phyloP scores from a whole-genome alignment of 2,329 filamentous ascomycete species.

The Chaetothyriales sp. region DNA sequence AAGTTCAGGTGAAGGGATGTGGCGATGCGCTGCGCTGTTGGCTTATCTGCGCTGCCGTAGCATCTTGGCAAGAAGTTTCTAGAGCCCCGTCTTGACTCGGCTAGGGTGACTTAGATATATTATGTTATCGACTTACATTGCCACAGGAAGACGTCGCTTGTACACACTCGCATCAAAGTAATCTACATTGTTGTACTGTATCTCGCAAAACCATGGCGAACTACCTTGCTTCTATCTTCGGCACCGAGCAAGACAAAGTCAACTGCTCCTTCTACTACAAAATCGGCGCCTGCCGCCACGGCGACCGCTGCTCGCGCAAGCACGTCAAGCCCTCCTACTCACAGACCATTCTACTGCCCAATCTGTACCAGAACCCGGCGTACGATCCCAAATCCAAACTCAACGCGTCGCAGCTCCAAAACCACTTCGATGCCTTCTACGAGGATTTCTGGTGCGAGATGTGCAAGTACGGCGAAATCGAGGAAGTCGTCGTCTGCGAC shows the following conservation, averaged over 20 bases:
- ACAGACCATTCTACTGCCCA: constrained; percentile 94
- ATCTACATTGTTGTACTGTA: not conserved
- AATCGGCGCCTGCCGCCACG: constrained; percentile 96
- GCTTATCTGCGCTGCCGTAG: not conserved
- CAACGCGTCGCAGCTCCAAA: constrained; percentile 90
- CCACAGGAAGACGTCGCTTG: not conserved
- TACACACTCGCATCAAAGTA: not conserved
- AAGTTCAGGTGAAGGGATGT: no score
- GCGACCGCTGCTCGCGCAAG: constrained; percentile 94
- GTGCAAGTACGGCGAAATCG: constrained; percentile 94
- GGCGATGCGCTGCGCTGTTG: not conserved
- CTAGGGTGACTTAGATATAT: no score
- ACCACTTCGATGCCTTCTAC: constrained; percentile 99
- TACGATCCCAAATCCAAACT: constrained; percentile 96
- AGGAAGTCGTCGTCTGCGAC: constrained; percentile 96
- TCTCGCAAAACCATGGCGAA: constrained; percentile 58
- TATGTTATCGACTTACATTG: not conserved
- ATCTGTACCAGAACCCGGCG: constrained; percentile 97
- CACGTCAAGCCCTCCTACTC: constrained; percentile 98
- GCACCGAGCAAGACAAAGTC: constrained; percentile 98
- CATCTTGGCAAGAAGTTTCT: not conserved
- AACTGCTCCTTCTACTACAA: constrained; percentile 99
- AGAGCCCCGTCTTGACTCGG: not conserved
- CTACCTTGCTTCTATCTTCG: constrained; percentile 98
- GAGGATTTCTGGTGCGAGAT: constrained; percentile 99